Base-by-base conservation (phyloP, 164 flowering plant genomes). In the Stephania cephalantha region DNA sequence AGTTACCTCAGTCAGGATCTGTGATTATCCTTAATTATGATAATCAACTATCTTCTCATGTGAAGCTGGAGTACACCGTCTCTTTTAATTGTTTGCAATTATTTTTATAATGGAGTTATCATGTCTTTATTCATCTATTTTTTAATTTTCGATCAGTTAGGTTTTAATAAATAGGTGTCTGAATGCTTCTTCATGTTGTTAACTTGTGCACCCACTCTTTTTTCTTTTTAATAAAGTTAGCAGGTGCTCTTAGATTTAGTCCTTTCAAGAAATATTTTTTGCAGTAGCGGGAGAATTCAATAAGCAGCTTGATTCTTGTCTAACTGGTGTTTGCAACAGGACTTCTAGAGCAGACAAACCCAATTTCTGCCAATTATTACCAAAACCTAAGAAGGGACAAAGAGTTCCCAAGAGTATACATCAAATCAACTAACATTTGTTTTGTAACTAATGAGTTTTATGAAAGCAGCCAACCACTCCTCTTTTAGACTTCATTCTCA, bases 1-100 rank as follows among this genome's bases (percentile, higher is more conserved):
- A 82, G 89, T 76, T 5, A 15, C 67, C 22, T 58, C 31, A 13
- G 7, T 66, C 30, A 35, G 45, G 9, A 35, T 18, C 63, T 75
- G 7, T 78, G 73, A 55, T 58, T 42, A n/a, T 18, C 8, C 73
- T 3, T 35, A n/a, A 44, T 46, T 7, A 44, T 42, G 7, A 70
- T 70, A 46, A 11, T 70, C 2, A 70, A 70, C 18, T 70, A 4
- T 70, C 29, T 70, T 70, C 6, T 46, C 22, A 15, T 29, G 20
- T 55, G 63, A 55, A 4, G 18, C 17, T 55, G 8, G 63, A 55
- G 17, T 17, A 55, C 18, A 55, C 17, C 13, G 11, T 48, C 63
- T 55, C 4, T 1, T 12, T 55, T 15, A 12, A 55, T 4, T 55
- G 63, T 9, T 55, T 9, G 63, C 63, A 0, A 55, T 55, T 18